Base-by-base conservation (phyloP, 805 yeast genomes). In the Schizosaccharomyces japonicus region DNA sequence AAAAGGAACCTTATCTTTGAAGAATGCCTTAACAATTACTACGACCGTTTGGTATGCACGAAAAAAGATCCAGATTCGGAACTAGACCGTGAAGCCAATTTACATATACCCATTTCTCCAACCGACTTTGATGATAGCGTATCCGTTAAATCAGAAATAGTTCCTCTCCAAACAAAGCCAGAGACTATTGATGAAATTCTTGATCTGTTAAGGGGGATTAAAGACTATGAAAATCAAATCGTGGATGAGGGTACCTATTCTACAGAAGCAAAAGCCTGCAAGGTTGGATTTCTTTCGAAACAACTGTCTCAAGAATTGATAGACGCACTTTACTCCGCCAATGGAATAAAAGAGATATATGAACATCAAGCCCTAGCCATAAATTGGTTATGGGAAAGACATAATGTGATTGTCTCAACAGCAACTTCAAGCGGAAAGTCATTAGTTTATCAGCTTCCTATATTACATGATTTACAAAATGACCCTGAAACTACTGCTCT, bases 401-500 rank as follows among this genome's bases (percentile, higher is more conserved):
- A 71, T 45, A 76, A 85, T 60, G 83, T 84, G 3, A 80, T 90
- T 39, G 76, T 85, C 2, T 77, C 94, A n/a, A 90, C 98, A 0
- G 75, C 95, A 0, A 90, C 99, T 0, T 83, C 95, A 0, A 84
- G 95, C 0, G 99, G 99, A 45, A 90, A 90, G 56, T 85, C 96
- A 0, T 65, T 90, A 51, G 80, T 90, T 27, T 90, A 85, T 56
- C 98, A 90, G 60, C 61, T 84, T 1, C 94, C 96, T 0, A 80
- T 87, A 2, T 58, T 85, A 7, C 65, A 68, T 47, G 67, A 46
- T n/a, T 61, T 68, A 47, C 66, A 71, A 40, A 55, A 57, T 7
- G 66, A 58, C 39, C 63, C 63, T 8, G 63, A 63, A 2, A 34
- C 71, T 3, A 80, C 93, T 0, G 80, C 94, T 7, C 66, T 92